Evolutionary conservation across 2,329 filamentous ascomycete species (phyloP), one percentile per base, ranked within the genome.

Genomic region (Colletotrichum sp.): DNA sequence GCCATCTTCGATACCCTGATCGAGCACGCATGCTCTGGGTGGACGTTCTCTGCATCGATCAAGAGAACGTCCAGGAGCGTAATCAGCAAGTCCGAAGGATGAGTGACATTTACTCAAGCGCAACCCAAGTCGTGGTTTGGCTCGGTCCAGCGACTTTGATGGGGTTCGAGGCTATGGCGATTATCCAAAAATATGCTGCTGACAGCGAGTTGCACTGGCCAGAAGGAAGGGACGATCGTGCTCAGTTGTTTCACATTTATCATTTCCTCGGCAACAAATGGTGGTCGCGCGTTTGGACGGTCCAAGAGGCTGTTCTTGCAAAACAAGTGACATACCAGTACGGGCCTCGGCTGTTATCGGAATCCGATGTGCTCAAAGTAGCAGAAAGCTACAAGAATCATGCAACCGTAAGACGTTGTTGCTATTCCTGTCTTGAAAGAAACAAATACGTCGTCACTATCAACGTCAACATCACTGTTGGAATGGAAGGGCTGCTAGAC

Each of bases 151-250:
- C 8, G 16, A 43, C 39, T 6, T n/a, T 0, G 39, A 0, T 0
- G 39, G 39, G 18, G 0, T 43, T 43, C 9, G 2, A 2, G 0
- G 43, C 43, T 22, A 48, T 48, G 18, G n/a, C 18, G 0, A 22
- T 0, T 13, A 48, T 48, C 43, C 0, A 48, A 13, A 48, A 48
- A 22, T 22, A 48, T 48, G 43, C 43, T 0, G n/a, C 10, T 18
- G 43, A 48, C 6, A 48, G 43, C 43, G 43, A 48, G 43, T 48
- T 48, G 43, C 43, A 48, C 43, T 22, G 43, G 43, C 43, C 43
- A 22, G 39, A 43, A 1, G 1, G 0, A 43, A 43, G 2, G 9
- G 0, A 22, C 3, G 39, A 22, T 48, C 9, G 2, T 2, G 6
- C 2, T 48, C 3, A 48, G 3, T 48, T n/a, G 43, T 48, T 22